A percentile compares a stretch with the other conserved stretches of the same genome.
Evolutionary conservation across 352 stramenopile genomes (phyloP).

Genomic region (Thraustochytrium aureum): DNA sequence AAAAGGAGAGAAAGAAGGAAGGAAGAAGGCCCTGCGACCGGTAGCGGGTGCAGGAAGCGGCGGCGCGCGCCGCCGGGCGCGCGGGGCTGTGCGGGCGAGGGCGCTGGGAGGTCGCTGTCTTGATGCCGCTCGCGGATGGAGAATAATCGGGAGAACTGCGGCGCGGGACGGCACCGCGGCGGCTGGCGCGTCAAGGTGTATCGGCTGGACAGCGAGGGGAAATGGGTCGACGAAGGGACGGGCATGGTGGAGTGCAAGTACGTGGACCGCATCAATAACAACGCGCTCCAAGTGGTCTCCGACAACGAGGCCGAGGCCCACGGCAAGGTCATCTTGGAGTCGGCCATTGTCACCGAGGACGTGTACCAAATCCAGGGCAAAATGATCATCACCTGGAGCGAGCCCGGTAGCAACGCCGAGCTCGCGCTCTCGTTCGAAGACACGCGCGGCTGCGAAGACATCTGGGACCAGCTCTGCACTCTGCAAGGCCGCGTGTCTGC

Average conservation of each 20-base stretch:
- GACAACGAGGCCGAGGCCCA: constrained; percentile 58
- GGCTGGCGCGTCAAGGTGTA: constrained; percentile 74
- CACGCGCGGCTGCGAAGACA: constrained; percentile 47
- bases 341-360: constrained; percentile 67
- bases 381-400: constrained; percentile 80
- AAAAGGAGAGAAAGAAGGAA: too few species aligned
- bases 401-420: constrained; percentile 57
- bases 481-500: constrained; percentile 33
- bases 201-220: constrained; percentile 71
- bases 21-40: too few species aligned
- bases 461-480: constrained; percentile 46
- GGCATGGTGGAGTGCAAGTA: constrained; percentile 65
- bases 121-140: too few species aligned
- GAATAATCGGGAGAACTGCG: too few species aligned
- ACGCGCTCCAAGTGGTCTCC: constrained; percentile 56
- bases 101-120: too few species aligned
- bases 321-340: constrained; percentile 44
- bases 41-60: too few species aligned
- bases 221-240: constrained; percentile 77
- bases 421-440: constrained; percentile 61
- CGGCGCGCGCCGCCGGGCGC: too few species aligned
- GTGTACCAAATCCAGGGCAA: constrained; percentile 76
- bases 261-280: constrained; percentile 56
- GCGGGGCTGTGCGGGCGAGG: too few species aligned
- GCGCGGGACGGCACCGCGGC: too few species aligned